Evolutionary conservation across 2,329 filamentous ascomycete species (phyloP).

Genomic region (Onygenales sp.): DNA sequence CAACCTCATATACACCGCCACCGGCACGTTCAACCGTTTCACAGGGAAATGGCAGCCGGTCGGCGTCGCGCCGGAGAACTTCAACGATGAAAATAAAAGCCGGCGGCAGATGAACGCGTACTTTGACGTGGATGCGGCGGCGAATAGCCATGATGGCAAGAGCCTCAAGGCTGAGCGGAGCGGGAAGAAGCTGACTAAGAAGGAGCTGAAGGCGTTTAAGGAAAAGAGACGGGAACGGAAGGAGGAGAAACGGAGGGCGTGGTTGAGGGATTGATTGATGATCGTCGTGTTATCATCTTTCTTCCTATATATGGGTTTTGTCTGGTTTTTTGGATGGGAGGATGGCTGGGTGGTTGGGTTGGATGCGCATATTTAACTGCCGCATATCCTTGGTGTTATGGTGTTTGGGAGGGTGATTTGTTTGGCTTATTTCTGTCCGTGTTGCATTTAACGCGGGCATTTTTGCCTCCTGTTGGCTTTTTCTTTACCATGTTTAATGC

Average conservation of each 20-base stretch:
- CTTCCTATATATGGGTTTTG: slow-evolving; percentile 11
- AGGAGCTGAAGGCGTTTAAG: slow-evolving; percentile 83
- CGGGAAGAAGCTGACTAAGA: slow-evolving; percentile 72
- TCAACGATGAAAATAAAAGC: slow-evolving; percentile 81
- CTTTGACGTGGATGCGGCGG: slow-evolving; percentile 91
- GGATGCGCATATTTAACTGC: neutral
- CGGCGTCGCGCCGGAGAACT: slow-evolving; percentile 60
- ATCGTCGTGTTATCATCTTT: neutral
- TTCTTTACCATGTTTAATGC: too few relatives aligned
- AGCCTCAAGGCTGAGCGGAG: slow-evolving; percentile 87
- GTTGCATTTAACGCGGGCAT: too few relatives aligned
- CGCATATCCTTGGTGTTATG: slow-evolving; percentile 5
- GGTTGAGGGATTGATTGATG: slow-evolving; percentile 64
- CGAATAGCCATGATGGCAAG: slow-evolving; percentile 79
- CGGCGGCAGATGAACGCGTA: slow-evolving; percentile 83
- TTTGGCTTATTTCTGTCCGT: too few relatives aligned
- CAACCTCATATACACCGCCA: slow-evolving; percentile 51
- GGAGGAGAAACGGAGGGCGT: slow-evolving; percentile 87
- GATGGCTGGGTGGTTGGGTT: neutral
- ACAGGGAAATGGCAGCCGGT: slow-evolving; percentile 71
- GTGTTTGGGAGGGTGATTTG: neutral
- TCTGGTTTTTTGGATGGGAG: slow-evolving; percentile 1
- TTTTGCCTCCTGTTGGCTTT: too few relatives aligned
- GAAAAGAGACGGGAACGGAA: slow-evolving; percentile 83
- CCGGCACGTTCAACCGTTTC: slow-evolving; percentile 81